These are phyloP conservation scores for Litsea cubeba DNA, from an alignment of 164 flowering plant species.

Conservation along the genomic window DNA sequence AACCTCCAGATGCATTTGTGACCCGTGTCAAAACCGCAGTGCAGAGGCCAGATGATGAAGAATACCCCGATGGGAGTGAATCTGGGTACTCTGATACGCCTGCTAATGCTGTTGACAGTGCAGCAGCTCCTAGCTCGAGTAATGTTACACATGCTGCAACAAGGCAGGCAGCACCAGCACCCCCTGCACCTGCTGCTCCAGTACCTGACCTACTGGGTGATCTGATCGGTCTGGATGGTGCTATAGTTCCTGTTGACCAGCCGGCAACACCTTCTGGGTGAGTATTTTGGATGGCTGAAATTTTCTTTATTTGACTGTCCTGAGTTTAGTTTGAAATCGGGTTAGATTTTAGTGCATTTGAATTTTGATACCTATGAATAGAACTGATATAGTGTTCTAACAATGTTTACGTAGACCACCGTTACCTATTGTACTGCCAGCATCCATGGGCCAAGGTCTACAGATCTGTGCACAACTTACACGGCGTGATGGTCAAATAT, in stretches of 20 bases:
- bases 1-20: slow-evolving; percentile 94
- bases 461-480: slow-evolving; percentile 84
- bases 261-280: slow-evolving; percentile 64
- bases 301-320: neutral
- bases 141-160: slow-evolving; percentile 23
- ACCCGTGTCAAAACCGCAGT: slow-evolving; percentile 71
- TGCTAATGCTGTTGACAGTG: slow-evolving; percentile 45
- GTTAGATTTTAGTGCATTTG: neutral
- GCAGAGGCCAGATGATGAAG: slow-evolving; percentile 90
- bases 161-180: slow-evolving; percentile 30
- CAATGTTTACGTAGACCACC: slow-evolving; percentile 57
- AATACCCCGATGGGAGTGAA: slow-evolving; percentile 81
- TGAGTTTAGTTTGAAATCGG: neutral
- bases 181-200: slow-evolving; percentile 45
- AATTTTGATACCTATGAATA: neutral
- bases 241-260: slow-evolving; percentile 81
- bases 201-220: slow-evolving; percentile 96
- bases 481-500: slow-evolving; percentile 80
- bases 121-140: slow-evolving; percentile 57
- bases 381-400: neutral
- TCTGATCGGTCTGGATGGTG: slow-evolving; percentile 80
- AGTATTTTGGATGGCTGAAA: slow-evolving; percentile 18
- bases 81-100: slow-evolving; percentile 67
- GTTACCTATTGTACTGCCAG: slow-evolving; percentile 74
- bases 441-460: slow-evolving; percentile 83